Base-by-base conservation (phyloP, 108 stramenopile species). In the Hondaea fermentalgiana region DNA sequence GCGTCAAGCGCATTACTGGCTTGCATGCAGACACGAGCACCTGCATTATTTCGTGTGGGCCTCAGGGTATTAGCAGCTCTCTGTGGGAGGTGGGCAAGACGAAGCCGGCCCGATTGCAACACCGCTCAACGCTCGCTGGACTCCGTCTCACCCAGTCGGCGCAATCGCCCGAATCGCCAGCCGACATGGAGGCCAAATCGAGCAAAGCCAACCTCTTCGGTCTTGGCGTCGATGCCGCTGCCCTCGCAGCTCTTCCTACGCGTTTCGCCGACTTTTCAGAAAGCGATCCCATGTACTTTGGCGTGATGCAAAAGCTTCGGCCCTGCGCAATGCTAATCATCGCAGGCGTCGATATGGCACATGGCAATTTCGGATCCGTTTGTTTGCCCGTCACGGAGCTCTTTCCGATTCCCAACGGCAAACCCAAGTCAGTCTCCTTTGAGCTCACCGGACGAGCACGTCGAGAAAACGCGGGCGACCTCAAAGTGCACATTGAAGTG, bases 21-120 rank as follows among this genome's bases (percentile, higher is more conserved):
- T 23, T 83, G 49, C 76, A 53, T 12, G 76, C 76, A 83, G 51
- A 83, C 12, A 53, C 76, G 45, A 53, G 49, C 51, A 21, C 76
- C 17, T 83, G 76, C 51, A 83, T 83, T 23, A 53, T 83, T 47
- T 83, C 76, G 16, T 83, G 76, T 35, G 76, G 76, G 25, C 76
- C 76, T 12, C 76, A 83, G 51, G 76, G 76, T 47, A 83, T 83
- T 45, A 35, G 51, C 51, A 83, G 76, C 4, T 47, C 49, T 6
- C 28, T 83, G 12, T 83, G 76, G 76, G 76, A 83, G 51, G 76
- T 83, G 17, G 76, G 76, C 76, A 83, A 83, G 51, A 83, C 76
- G 17, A 83, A 83, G 45, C 3, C 51, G 1, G 76, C 45, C 12
- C 49, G 49, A 21, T 23, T 83, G 76, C 76, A 83, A 17, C 49